phyloP scores from a whole-genome alignment of 2,329 filamentous ascomycete species.

The Chaetomiaceae sp. region DNA sequence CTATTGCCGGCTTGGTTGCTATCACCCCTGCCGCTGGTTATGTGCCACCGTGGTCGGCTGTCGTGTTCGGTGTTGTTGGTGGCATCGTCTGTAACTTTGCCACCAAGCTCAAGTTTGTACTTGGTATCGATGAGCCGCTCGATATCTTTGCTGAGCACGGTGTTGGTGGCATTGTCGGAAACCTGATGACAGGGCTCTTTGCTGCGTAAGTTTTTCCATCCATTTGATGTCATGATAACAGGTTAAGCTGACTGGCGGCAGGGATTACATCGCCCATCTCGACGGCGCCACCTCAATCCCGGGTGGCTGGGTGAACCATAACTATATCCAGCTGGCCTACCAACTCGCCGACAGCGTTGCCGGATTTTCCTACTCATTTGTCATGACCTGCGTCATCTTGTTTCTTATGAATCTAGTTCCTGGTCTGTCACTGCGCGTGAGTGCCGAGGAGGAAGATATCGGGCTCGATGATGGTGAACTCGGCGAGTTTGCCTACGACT shows the following conservation, averaged over 20 bases:
- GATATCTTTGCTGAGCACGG: constrained; percentile 90
- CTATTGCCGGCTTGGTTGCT: constrained; percentile 80
- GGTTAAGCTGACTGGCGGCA: constrained; percentile 27
- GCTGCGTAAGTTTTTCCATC: constrained; percentile 52
- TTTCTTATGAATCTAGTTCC: constrained; percentile 68
- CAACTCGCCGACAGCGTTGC: constrained; percentile 66
- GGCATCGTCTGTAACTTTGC: constrained; percentile 75
- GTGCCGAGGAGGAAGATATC: constrained; percentile 63
- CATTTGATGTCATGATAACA: not conserved
- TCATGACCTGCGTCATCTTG: constrained; percentile 63
- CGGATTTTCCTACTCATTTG: constrained; percentile 62
- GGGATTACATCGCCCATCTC: constrained; percentile 67
- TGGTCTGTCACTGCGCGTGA: constrained; percentile 64
- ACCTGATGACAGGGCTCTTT: constrained; percentile 74
- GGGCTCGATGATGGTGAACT: constrained; percentile 71
- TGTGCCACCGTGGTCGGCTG: constrained; percentile 61
- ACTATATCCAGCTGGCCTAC: constrained; percentile 67
- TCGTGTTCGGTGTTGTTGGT: constrained; percentile 55
- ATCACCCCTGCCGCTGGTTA: constrained; percentile 82
- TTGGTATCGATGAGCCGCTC: constrained; percentile 80
- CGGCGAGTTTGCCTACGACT: constrained; percentile 80
- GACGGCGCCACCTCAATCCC: constrained; percentile 58
- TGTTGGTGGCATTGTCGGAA: constrained; percentile 75
- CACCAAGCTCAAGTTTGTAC: constrained; percentile 72
- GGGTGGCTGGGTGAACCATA: constrained; percentile 67